These are phyloP conservation scores for Spathaspora girioi DNA, from an alignment of 805 yeast genomes.

Conservation along the genomic window DNA sequence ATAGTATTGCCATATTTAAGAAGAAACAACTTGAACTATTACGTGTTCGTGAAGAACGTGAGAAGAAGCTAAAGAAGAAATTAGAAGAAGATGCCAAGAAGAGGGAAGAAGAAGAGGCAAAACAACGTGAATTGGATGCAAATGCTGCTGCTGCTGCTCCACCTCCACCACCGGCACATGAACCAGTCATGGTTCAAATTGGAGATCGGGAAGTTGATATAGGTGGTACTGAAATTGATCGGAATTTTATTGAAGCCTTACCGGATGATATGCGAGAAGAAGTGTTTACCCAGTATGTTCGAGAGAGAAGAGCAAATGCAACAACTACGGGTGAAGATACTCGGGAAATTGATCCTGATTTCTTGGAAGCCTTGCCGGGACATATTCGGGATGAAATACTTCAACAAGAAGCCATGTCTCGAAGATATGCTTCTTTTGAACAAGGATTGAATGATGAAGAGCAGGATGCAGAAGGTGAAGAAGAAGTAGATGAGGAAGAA, in stretches of 20 bases:
- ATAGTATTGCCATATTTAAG: constrained; percentile 40
- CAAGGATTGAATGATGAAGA: constrained; percentile 18
- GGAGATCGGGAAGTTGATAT: constrained; percentile 81
- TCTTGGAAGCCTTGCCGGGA: constrained; percentile 76
- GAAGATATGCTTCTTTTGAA: constrained; percentile 31
- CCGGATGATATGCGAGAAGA: constrained; percentile 94
- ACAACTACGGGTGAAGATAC: constrained; percentile 38
- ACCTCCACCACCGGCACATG: constrained; percentile 8
- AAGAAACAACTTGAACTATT: constrained; percentile 27
- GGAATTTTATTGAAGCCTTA: constrained; percentile 81
- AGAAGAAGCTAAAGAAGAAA: constrained; percentile 25
- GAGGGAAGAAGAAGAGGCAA: constrained; percentile 24
- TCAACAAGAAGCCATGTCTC: constrained; percentile 50
- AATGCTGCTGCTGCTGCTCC: constrained; percentile 9
- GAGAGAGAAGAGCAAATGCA: constrained; percentile 68
- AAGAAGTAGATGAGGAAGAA: constrained; percentile 9
- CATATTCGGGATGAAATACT: constrained; percentile 59
- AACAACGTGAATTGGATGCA: constrained; percentile 15
- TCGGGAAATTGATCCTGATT: constrained; percentile 75
- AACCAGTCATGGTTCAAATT: constrained; percentile 66
- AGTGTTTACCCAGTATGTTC: constrained; percentile 78
- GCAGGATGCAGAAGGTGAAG: constrained; percentile 12
- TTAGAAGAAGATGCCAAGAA: constrained; percentile 27
- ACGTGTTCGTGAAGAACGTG: constrained; percentile 19
- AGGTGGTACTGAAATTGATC: constrained; percentile 87